Base-by-base conservation (phyloP, 768 basidiomycete species). In the Pseudohyphozyma bogoriensis region DNA sequence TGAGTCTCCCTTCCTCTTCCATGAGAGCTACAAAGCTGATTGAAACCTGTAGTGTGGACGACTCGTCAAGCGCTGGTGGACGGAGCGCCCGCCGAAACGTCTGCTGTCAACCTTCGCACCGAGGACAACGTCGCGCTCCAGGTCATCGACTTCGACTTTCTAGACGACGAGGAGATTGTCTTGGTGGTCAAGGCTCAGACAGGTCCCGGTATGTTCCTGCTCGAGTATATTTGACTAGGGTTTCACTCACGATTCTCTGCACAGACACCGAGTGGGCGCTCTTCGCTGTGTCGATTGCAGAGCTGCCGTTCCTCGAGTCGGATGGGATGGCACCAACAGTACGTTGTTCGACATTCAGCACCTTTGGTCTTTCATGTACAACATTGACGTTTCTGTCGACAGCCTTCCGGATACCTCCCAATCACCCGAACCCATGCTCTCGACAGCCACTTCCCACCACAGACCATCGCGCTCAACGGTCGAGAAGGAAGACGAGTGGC, bases 361-460 rank as follows among this genome's bases (percentile, higher is more conserved):
- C 50, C 4, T 22, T 12, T 12, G 37, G 16, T 35, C 22, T 31
- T 15, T 20, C 13, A 32, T 24, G 12, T 20, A 29, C 12, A 33
- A 31, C 46, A n/a, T 28, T 26, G 20, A 11, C 49, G 35, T n/a
- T 15, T 24, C 22, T 16, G 18, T 31, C 32, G 15, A 22, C 42
- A 36, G 35, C 47, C 45, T 13, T 37, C 56, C 15, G 20, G 8
- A 10, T 6, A 53, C 5, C 56, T 53, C 3, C 55, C 56, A 13
- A 28, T 33, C 35, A 26, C 36, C 28, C 29, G 44, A 13, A 0
- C 42, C 18, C 28, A 51, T 33, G 6, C 35, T 1, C 58, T 64
- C 39, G 63, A 59, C 46, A 24, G 44, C 15, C 51, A 52, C 24
- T 52, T 52, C 51, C 51, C 36, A 6, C 36, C 51, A 12, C 33